Base-by-base conservation (phyloP, 208 protist genomes). In the Leptomonas seymouri region DNA sequence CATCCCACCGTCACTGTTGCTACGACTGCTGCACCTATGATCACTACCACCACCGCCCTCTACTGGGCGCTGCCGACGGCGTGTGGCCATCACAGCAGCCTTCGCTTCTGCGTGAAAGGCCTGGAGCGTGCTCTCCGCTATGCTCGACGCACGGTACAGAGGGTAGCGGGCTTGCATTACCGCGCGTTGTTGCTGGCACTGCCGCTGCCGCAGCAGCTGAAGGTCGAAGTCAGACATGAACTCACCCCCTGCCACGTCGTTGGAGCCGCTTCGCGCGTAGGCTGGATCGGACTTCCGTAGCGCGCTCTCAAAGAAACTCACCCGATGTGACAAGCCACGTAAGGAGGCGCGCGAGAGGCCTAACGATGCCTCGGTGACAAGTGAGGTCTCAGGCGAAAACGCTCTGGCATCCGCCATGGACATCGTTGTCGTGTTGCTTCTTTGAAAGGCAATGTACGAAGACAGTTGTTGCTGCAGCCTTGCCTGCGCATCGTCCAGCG, bases 51-150 rank as follows among this genome's bases (percentile, higher is more conserved):
- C 53, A 27, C n/a, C 34, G 34, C 36, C 18, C 49, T 39, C 15
- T 44, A 12, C 54, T 18, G 1, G 36, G 9, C 53, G 50, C 18
- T 30, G 30, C 0, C 31, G 31, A 31, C 48, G 34, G 39, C 51
- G 59, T 15, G 73, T 36, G 12, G 44, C 59, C n/a, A 34, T 42
- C 4, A 76, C 71, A 1, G 59, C 61, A 4, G 61, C 44, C 34
- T 46, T 53, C 49, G 76, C 67, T 39, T 75, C 67, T 0, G 45
- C 27, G 25, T 71, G 44, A 58, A 82, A 84, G 28, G 36, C 48
- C 23, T 80, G 57, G 56, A 94, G 61, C 21, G 89, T 94, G 58
- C 80, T 87, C 78, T 94, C 89, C 31, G 84, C 78, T 6, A 94
- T 75, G 30, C 84, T 92, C 1, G 86, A 83, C 15, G 89, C 82